Conservation (phyloP, 2,329 filamentous ascomycete genomes). For the Fusarium pilosicola region DNA sequence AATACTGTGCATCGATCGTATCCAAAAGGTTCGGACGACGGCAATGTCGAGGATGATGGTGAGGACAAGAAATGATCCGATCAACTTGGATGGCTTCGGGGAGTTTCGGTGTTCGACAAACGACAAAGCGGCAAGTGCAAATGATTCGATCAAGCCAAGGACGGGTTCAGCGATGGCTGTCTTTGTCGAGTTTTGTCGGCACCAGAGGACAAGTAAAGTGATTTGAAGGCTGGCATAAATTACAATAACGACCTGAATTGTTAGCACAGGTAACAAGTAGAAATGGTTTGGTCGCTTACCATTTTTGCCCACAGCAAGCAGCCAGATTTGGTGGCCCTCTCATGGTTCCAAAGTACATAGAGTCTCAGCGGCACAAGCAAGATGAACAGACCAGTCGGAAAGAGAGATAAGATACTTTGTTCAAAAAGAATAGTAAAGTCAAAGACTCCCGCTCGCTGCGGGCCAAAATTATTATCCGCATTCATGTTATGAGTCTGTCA, state of each 20-base stretch:
- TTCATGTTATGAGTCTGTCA: neutral
- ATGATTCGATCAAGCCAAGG: conserved; percentile 42
- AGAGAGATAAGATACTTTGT: conserved; percentile 45
- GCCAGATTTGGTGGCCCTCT: neutral
- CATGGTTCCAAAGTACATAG: conserved; percentile 11
- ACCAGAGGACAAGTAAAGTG: conserved; percentile 44
- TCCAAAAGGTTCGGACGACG: conserved; percentile 48
- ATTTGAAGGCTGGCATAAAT: conserved; percentile 37
- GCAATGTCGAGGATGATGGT: conserved; percentile 49
- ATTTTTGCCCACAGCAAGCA: conserved; percentile 39
- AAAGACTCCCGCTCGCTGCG: conserved; percentile 38
- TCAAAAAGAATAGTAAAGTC: conserved; percentile 48
- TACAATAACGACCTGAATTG: conserved; percentile 7
- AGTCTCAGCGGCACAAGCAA: conserved; percentile 36
- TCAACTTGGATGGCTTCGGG: conserved; percentile 46
- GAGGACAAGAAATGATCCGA: conserved; percentile 47
- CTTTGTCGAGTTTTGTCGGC: conserved; percentile 33
- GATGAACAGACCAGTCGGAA: conserved; percentile 42
- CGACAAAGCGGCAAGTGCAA: conserved; percentile 43
- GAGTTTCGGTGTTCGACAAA: conserved; percentile 50
- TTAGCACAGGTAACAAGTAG: neutral
- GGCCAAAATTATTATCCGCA: conserved; percentile 39
- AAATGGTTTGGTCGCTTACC: neutral
- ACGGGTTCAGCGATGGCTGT: conserved; percentile 45
- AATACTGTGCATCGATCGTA: conserved; percentile 43